These are phyloP conservation scores for Pythium dissotocum DNA, from an alignment of 352 stramenopile genomes.

Conservation along the genomic window DNA sequence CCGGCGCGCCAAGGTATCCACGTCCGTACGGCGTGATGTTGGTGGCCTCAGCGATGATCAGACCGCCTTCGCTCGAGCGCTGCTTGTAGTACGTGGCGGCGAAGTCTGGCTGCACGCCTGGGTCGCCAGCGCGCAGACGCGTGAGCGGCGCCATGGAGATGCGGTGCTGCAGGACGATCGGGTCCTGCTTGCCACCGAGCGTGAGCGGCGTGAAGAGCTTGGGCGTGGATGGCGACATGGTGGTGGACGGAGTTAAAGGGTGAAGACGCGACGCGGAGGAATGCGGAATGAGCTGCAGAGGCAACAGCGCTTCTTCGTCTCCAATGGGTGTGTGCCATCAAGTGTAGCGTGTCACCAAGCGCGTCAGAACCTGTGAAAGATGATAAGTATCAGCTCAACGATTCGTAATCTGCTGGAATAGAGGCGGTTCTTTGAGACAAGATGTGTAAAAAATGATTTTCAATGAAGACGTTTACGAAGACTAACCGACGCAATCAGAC, in stretches of 20 bases:
- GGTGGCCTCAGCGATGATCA: conserved; percentile 48
- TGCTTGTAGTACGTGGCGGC: conserved; percentile 41
- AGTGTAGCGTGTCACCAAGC: not conserved
- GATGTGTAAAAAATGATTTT: not conserved
- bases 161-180: conserved; percentile 37
- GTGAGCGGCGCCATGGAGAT: conserved; percentile 44
- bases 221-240: conserved; percentile 1
- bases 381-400: not conserved
- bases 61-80: conserved; percentile 29
- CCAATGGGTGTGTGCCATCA: not conserved
- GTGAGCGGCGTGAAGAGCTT: conserved; percentile 33
- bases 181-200: conserved; percentile 18
- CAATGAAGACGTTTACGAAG: not conserved
- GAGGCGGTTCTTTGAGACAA: not conserved
- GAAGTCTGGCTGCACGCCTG: conserved; percentile 19
- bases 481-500: not conserved
- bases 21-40: conserved; percentile 27
- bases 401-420: not conserved
- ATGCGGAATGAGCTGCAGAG: not conserved
- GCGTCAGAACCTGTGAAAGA: not conserved
- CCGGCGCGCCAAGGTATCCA: conserved; percentile 30
- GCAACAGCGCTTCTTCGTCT: not conserved
- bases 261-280: not conserved
- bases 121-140: conserved; percentile 14
- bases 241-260: not conserved